Base-by-base conservation (phyloP, 108 stramenopile genomes). In the Pseudonitzschia multistriata region DNA sequence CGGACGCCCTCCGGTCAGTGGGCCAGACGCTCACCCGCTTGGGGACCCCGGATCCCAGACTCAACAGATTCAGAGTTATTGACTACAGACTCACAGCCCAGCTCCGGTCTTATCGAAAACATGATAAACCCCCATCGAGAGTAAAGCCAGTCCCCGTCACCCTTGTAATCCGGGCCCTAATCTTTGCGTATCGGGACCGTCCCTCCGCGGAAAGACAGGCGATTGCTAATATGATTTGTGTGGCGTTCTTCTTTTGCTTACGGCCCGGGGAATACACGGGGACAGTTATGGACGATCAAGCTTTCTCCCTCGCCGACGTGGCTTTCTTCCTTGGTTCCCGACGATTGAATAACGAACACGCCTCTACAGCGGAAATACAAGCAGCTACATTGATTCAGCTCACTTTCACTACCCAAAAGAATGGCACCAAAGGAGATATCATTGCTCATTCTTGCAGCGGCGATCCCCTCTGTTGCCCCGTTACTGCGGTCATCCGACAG, bases 161-260 rank as follows among this genome's bases (percentile, higher is more conserved):
- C 56, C 66, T 79, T 15, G 53, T 77, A 19, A 8, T 52, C 7
- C 24, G 7, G 6, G 22, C 65, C 27, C 31, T 67, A 42, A 47
- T 11, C 33, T 5, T 49, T 24, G 60, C 68, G 15, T 47, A 8
- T 52, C 14, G 5, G 19, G 21, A 7, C 22, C 19, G 45, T 47
- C 45, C 45, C 17, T 17, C 45, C 45, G 17, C 17, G 45, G 45
- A 47, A 47, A 13, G 45, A 47, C 15, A 47, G 17, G 45, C 80
- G 0, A 45, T 54, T 1, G 62, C 73, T 10, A 76, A 82, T 49
- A 71, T 79, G 72, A 76, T 79, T 62, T 66, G 57, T 31, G 35
- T 85, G 21, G 85, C 74, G 15, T 83, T 83, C 78, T 86, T 83
- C 70, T 83, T 62, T 17, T 52, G 50, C 29, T 63, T 80, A 17